These are phyloP conservation scores for Eucalyptus pauciflora DNA, from an alignment of 345 rosid genomes.

Conservation along the genomic window DNA sequence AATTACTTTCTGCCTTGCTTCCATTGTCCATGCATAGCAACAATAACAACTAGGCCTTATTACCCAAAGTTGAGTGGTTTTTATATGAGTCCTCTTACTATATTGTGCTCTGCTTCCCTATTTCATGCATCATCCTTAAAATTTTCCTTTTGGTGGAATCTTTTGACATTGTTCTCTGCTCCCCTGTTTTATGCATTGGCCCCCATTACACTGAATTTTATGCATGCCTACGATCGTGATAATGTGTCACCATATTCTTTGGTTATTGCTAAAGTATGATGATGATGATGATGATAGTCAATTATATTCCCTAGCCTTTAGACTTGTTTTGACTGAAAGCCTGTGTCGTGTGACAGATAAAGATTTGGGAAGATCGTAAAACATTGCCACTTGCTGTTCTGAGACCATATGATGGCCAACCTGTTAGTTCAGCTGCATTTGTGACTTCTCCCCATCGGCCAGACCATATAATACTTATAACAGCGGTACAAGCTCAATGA, in stretches of 20 bases:
- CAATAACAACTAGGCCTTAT: not conserved
- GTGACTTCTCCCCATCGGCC: constrained; percentile 63
- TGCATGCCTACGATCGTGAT: not conserved
- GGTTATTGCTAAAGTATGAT: not conserved
- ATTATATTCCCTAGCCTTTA: not conserved
- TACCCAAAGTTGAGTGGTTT: not conserved
- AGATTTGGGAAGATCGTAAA: constrained; percentile 90
- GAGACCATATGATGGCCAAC: constrained; percentile 79
- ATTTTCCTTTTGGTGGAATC: not conserved
- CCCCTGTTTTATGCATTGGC: not conserved
- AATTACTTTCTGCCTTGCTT: not conserved
- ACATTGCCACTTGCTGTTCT: constrained; percentile 49
- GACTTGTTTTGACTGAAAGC: not conserved
- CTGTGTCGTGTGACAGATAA: constrained; percentile 37
- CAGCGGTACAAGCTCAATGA: constrained; percentile 45
- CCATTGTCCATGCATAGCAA: not conserved
- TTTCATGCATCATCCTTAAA: not conserved
- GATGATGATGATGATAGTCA: not conserved
- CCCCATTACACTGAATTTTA: not conserved
- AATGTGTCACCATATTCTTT: not conserved
- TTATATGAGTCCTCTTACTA: not conserved
- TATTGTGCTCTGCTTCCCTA: not conserved
- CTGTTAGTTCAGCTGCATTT: constrained; percentile 66
- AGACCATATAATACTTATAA: constrained; percentile 73
- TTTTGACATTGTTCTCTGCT: not conserved